These are phyloP conservation scores for Fusarium sp. DNA, from an alignment of 2,329 filamentous ascomycete genomes.

Conservation along the genomic window DNA sequence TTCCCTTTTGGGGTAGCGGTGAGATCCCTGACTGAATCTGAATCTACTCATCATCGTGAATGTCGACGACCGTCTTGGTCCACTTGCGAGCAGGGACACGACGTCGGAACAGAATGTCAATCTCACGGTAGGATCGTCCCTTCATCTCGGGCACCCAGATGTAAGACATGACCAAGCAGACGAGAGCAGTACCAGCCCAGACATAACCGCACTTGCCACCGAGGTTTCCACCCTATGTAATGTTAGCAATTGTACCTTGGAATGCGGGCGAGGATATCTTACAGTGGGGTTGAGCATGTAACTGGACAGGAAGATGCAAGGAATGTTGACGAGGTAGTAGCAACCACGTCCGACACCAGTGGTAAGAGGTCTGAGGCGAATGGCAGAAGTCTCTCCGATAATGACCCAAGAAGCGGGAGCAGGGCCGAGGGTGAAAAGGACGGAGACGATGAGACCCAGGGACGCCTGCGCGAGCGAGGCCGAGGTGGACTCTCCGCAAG, in stretches of 20 bases:
- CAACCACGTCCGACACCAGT: conserved; percentile 72
- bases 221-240: conserved; percentile 54
- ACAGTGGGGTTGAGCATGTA: conserved; percentile 70
- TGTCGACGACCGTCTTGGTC: conserved; percentile 66
- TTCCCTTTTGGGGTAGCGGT: not conserved
- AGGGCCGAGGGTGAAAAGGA: conserved; percentile 72
- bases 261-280: conserved; percentile 30
- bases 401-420: conserved; percentile 75
- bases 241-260: conserved; percentile 41
- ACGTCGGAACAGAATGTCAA: conserved; percentile 70
- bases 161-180: conserved; percentile 64
- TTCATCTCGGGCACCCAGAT: conserved; percentile 68
- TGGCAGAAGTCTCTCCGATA: conserved; percentile 74
- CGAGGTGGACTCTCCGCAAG: conserved; percentile 55
- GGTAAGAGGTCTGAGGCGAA: conserved; percentile 73
- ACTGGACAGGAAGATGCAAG: conserved; percentile 72
- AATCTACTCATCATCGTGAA: conserved; percentile 71
- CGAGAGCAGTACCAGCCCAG: conserved; percentile 68
- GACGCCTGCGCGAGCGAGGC: conserved; percentile 68
- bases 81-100: conserved; percentile 65
- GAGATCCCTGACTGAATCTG: not conserved
- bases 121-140: conserved; percentile 69
- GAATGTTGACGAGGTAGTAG: conserved; percentile 75
- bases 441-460: conserved; percentile 73
- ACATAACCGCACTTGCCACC: conserved; percentile 70